These are phyloP conservation scores for Geotrichum phurueaensis DNA, from an alignment of 1,139 yeast genomes.

Conservation along the genomic window DNA sequence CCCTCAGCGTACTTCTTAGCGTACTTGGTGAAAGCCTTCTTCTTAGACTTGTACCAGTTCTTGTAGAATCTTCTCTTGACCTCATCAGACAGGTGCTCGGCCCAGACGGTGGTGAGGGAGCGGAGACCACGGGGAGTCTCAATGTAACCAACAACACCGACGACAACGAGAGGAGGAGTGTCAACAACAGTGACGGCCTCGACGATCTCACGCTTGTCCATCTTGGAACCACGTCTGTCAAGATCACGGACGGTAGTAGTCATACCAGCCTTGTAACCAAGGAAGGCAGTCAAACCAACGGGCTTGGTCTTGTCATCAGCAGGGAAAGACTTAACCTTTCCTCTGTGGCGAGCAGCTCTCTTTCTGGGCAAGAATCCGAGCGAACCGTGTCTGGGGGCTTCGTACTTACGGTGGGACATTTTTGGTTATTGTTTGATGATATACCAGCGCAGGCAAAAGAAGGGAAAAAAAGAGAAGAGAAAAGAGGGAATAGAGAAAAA, in stretches of 20 bases:
- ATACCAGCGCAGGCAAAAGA: constrained; percentile 10
- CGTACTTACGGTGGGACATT: constrained; percentile 99
- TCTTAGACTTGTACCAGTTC: constrained; percentile 99
- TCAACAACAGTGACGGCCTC: constrained; percentile 99
- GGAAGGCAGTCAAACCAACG: constrained; percentile 98
- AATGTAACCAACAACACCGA: constrained; percentile 99
- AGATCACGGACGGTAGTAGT: constrained; percentile 99
- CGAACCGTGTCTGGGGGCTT: constrained; percentile 99
- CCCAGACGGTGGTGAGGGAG: constrained; percentile 99
- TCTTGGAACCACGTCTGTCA: constrained; percentile 99
- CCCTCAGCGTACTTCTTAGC: constrained; percentile 95
- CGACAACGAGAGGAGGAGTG: constrained; percentile 98
- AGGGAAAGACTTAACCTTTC: constrained; percentile 99
- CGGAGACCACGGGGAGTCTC: constrained; percentile 99
- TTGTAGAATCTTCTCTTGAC: constrained; percentile 99
- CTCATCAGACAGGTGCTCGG: constrained; percentile 99
- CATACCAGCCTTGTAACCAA: constrained; percentile 99
- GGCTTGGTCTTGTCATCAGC: constrained; percentile 98
- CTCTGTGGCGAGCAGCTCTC: constrained; percentile 99
- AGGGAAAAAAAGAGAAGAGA: constrained; percentile 4
- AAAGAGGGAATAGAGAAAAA: background rate
- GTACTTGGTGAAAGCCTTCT: constrained; percentile 99
- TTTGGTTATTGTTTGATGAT: constrained; percentile 15
- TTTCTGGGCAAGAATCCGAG: constrained; percentile 98
- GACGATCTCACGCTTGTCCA: constrained; percentile 99